These are phyloP conservation scores for Botrytis fabae DNA, from an alignment of 2,329 filamentous ascomycete genomes.

Conservation along the genomic window DNA sequence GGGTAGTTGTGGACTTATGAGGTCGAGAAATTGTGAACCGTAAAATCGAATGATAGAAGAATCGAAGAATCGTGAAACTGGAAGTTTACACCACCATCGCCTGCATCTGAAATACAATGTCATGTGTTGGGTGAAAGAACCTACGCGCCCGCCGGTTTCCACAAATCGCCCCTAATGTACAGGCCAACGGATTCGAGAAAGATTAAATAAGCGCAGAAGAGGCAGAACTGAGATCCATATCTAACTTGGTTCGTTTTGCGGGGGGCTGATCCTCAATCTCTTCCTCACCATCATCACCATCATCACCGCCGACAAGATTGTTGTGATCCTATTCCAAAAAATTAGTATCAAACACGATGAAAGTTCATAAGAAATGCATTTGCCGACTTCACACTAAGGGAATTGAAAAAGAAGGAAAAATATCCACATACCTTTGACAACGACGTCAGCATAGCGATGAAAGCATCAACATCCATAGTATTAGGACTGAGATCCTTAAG, in stretches of 20 bases:
- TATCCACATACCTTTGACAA: background rate
- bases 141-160: background rate
- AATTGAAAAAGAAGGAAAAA: background rate
- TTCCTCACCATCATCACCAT: background rate
- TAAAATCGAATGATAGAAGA: background rate
- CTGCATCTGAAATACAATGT: background rate
- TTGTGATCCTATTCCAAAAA: background rate
- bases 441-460: constrained; percentile 30
- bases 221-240: background rate
- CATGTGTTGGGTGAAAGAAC: background rate
- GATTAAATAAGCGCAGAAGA: background rate
- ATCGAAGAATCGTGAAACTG: background rate
- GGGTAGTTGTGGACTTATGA: background rate
- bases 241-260: background rate
- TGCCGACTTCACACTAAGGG: no score
- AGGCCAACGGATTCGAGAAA: background rate
- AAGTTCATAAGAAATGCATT: background rate
- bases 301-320: background rate
- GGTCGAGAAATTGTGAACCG: background rate
- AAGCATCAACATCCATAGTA: constrained; percentile 29
- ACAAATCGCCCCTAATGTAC: background rate
- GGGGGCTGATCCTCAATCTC: background rate
- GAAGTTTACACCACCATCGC: background rate
- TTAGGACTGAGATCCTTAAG: constrained; percentile 28
- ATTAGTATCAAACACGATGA: background rate